Conservation (phyloP, 176 grass and related monocot genomes). For the Carex parvula region DNA sequence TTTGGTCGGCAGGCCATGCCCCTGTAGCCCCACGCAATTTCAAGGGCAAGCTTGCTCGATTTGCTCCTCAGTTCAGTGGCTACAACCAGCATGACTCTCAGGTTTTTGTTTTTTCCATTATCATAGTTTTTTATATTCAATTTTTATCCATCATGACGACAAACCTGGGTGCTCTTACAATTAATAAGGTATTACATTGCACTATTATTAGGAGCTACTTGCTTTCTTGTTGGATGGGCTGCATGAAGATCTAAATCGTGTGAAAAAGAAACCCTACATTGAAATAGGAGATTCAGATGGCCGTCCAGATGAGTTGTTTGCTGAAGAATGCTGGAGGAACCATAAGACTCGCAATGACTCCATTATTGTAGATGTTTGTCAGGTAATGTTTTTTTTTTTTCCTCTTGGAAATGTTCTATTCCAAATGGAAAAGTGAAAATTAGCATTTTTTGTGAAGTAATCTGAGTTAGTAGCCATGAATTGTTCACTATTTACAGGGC, state of each 20-base stretch:
- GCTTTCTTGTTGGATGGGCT: conserved; percentile 96
- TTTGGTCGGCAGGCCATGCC: conserved; percentile 71
- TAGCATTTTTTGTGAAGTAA: not conserved
- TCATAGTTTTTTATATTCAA: not conserved
- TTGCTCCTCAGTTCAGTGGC: conserved; percentile 96
- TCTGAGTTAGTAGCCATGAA: conserved; percentile 6
- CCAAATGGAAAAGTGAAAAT: not conserved
- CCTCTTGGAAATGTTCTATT: not conserved
- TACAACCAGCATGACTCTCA: conserved; percentile 99
- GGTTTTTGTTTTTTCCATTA: conserved; percentile 38
- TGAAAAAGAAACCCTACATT: conserved; percentile 97
- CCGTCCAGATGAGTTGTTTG: conserved; percentile 73
- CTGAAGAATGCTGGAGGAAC: conserved; percentile 88
- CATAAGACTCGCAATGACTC: conserved; percentile 98
- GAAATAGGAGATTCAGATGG: conserved; percentile 91
- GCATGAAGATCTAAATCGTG: conserved; percentile 99
- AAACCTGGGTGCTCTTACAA: not conserved
- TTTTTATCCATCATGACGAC: not conserved
- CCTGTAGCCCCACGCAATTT: conserved; percentile 84
- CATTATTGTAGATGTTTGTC: conserved; percentile 95
- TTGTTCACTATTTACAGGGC: conserved; percentile 57
- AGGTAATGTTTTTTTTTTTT: conserved; percentile 37
- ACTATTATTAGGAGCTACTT: conserved; percentile 73
- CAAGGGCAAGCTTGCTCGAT: conserved; percentile 85
- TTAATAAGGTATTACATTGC: conserved; percentile 12